Conservation (phyloP, 176 grass and related monocot species). For the Triticum monococcum region DNA sequence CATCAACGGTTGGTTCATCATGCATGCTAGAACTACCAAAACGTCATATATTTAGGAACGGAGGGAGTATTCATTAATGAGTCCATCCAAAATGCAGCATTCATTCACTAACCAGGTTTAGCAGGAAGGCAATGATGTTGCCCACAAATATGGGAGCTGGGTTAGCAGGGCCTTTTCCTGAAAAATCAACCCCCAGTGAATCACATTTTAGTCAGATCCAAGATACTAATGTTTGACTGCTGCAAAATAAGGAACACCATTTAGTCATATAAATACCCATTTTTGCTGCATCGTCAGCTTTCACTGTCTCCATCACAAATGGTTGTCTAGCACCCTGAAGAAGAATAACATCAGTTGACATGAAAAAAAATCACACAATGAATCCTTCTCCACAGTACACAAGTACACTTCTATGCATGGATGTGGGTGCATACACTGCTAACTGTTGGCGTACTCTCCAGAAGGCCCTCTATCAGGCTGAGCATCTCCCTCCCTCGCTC, state of each 20-base stretch:
- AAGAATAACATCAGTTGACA: neutral
- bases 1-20: neutral
- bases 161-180: slow-evolving; percentile 73
- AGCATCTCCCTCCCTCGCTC: slow-evolving; percentile 87
- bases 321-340: slow-evolving; percentile 73
- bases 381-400: neutral
- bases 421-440: slow-evolving; percentile 54
- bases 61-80: neutral
- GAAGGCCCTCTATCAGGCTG: slow-evolving; percentile 64
- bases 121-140: slow-evolving; percentile 75
- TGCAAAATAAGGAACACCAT: neutral
- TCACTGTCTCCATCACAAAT: slow-evolving; percentile 93
- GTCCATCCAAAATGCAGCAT: neutral
- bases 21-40: no score
- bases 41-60: no score
- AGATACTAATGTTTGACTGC: neutral
- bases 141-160: slow-evolving; percentile 85
- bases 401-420: neutral
- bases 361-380: neutral
- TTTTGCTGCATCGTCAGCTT: slow-evolving; percentile 92
- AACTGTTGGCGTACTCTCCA: slow-evolving; percentile 77
- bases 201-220: neutral
- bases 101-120: slow-evolving; percentile 58
- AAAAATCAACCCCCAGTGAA: neutral
- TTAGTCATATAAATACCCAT: slow-evolving; percentile 40